Percentiles rank a stretch among this genome's conserved stretches.
These are phyloP conservation scores for Cercis canadensis DNA, from an alignment of 306 rosid genomes.

Conservation along the genomic window DNA sequence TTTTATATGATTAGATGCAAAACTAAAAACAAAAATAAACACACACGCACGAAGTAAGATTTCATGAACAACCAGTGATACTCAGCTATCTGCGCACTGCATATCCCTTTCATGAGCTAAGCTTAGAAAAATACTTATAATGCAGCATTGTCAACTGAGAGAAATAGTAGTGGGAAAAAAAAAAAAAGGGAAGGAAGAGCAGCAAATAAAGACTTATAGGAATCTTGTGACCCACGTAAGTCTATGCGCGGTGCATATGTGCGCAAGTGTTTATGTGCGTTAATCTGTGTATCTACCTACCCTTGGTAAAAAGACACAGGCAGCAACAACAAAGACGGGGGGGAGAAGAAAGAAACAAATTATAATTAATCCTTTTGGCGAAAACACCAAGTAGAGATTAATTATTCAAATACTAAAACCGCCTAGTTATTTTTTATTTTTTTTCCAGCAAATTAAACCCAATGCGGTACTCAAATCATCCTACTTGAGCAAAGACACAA, in stretches of 20 bases:
- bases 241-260: background rate
- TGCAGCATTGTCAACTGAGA: conserved; percentile 13
- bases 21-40: background rate
- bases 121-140: background rate
- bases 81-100: background rate
- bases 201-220: conserved; percentile 28
- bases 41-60: background rate
- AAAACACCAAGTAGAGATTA: background rate
- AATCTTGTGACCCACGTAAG: conserved; percentile 15
- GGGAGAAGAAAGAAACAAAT: background rate
- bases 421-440: conserved; percentile 2
- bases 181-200: background rate
- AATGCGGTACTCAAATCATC: conserved; percentile 43
- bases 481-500: conserved; percentile 27
- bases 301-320: background rate
- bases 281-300: background rate
- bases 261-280: background rate
- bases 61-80: conserved; percentile 5
- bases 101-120: conserved; percentile 9
- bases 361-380: background rate
- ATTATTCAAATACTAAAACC: conserved; percentile 22
- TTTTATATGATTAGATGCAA: background rate
- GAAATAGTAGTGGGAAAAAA: background rate
- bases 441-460: conserved; percentile 22
- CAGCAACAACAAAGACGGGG: background rate